A percentile compares a stretch with the other conserved stretches of the same genome.
These are phyloP conservation scores for Solanum chmielewskii DNA, from an alignment of 257 asterid genomes.

Conservation along the genomic window DNA sequence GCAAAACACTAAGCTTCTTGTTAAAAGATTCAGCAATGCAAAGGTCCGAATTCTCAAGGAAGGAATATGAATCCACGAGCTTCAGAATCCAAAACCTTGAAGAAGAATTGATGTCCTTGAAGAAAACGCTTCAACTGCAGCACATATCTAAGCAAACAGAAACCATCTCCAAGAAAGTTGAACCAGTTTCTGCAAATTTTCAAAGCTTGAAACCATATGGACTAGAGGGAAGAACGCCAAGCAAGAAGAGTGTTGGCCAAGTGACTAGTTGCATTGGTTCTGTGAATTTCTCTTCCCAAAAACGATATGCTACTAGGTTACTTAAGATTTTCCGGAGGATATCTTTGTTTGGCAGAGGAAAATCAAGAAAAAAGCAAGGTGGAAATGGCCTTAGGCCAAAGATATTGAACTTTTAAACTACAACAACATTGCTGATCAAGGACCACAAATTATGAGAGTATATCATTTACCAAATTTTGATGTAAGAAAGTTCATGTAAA, in stretches of 20 bases:
- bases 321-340: slow-evolving; percentile 37
- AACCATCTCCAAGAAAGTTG: slow-evolving; percentile 6
- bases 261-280: slow-evolving; percentile 40
- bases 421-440: background rate
- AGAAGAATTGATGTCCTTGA: slow-evolving; percentile 43
- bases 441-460: background rate
- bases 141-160: slow-evolving; percentile 22
- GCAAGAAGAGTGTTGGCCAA: slow-evolving; percentile 38
- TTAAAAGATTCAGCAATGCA: slow-evolving; percentile 20
- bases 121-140: slow-evolving; percentile 32
- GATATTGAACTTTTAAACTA: background rate
- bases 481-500: background rate
- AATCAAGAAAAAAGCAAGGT: slow-evolving; percentile 25
- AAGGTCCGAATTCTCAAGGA: slow-evolving; percentile 26
- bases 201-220: slow-evolving; percentile 7
- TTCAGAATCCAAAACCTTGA: slow-evolving; percentile 65
- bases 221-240: slow-evolving; percentile 21
- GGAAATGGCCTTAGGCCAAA: slow-evolving; percentile 6
- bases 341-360: slow-evolving; percentile 39
- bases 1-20: slow-evolving; percentile 24
- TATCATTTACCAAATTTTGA: background rate
- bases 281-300: slow-evolving; percentile 45
- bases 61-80: slow-evolving; percentile 54
- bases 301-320: slow-evolving; percentile 35
- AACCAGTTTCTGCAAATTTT: slow-evolving; percentile 9